Percentiles rank a stretch among this genome's conserved stretches.
Conservation (phyloP, 257 asterid species). For the Echites panduratus region DNA sequence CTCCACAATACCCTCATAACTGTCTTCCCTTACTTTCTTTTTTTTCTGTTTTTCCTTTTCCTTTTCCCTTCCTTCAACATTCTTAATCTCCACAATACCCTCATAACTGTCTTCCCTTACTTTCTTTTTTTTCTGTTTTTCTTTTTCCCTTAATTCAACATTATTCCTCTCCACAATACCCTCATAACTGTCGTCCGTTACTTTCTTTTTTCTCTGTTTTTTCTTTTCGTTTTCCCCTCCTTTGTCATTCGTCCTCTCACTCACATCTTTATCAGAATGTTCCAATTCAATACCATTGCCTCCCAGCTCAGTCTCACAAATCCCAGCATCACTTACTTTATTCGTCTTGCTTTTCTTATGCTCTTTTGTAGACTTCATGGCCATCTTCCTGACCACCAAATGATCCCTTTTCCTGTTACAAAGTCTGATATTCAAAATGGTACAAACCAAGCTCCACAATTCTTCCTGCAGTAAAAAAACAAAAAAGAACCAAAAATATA, state of each 20-base stretch:
- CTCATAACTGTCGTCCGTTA: neutral
- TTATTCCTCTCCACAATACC: neutral
- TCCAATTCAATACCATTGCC: neutral
- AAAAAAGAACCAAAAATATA: neutral
- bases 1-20: no score
- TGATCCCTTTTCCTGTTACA: neutral
- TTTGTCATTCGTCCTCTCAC: neutral
- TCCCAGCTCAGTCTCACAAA: neutral
- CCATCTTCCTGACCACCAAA: conserved; percentile 1
- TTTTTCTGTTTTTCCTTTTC: no score
- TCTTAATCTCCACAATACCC: neutral
- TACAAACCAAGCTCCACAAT: neutral
- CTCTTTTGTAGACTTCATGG: neutral
- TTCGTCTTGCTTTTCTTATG: conserved; percentile 8
- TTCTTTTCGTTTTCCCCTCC: neutral
- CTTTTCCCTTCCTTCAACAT: neutral
- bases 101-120: no score
- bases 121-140: no score
- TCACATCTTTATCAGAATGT: neutral
- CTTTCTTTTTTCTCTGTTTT: conserved; percentile 1
- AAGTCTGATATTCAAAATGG: neutral
- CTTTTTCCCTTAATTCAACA: neutral
- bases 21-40: no score
- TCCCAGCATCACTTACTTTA: neutral
- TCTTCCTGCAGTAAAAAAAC: neutral